Evolutionary conservation across 1,139 yeast genomes (phyloP).

Genomic region (Diutina siamensis): DNA sequence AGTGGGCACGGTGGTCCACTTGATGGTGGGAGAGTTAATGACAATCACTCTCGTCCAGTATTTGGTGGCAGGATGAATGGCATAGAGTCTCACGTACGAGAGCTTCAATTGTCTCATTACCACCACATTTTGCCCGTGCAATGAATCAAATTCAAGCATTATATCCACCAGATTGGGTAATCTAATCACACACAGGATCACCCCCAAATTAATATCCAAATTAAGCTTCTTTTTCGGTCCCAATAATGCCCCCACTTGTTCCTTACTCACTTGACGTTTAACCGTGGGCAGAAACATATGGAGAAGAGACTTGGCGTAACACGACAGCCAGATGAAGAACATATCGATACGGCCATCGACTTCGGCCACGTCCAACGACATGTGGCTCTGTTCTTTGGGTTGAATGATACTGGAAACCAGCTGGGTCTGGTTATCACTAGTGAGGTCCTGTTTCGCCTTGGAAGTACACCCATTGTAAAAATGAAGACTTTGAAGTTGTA

Average conservation of each 20-base stretch:
- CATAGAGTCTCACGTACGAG: slow-evolving; percentile 34
- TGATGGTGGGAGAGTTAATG: slow-evolving; percentile 11
- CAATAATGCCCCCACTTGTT: slow-evolving; percentile 17
- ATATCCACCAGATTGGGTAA: slow-evolving; percentile 42
- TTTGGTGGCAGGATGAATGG: slow-evolving; percentile 42
- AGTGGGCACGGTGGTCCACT: slow-evolving; percentile 14
- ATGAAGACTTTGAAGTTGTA: slow-evolving; percentile 18
- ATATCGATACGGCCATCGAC: slow-evolving; percentile 30
- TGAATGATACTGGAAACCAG: too few relatives aligned
- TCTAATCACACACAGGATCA: slow-evolving; percentile 33
- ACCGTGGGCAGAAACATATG: slow-evolving; percentile 26
- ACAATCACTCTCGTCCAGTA: slow-evolving; percentile 32
- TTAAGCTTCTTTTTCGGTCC: slow-evolving; percentile 13
- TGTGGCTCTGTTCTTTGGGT: slow-evolving; percentile 13
- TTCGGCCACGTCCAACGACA: slow-evolving; percentile 23
- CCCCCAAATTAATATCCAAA: slow-evolving; percentile 25
- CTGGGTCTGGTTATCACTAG: too few relatives aligned
- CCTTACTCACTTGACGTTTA: slow-evolving; percentile 18
- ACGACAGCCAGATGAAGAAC: slow-evolving; percentile 32
- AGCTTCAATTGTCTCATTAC: slow-evolving; percentile 20
- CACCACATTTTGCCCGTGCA: slow-evolving; percentile 20
- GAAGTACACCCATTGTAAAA: slow-evolving; percentile 8
- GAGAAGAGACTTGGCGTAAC: slow-evolving; percentile 28
- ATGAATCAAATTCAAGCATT: slow-evolving; percentile 36
- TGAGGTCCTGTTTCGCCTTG: too few relatives aligned